These are phyloP conservation scores for Vairimorpha apis DNA, from an alignment of 371 early-diverging fungal species.

Conservation along the genomic window DNA sequence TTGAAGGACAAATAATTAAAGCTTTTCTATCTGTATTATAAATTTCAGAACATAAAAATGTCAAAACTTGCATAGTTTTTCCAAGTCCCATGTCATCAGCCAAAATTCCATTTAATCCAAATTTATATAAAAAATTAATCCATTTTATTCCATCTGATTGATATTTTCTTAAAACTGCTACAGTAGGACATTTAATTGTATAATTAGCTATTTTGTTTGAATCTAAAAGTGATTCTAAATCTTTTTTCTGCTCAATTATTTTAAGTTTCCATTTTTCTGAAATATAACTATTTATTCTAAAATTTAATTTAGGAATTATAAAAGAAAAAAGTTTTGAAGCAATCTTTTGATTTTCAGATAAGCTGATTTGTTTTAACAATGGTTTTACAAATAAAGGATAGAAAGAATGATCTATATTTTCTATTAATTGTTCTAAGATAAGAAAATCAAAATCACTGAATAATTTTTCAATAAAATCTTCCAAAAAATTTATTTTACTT, in stretches of 20 bases:
- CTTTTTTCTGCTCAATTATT: constrained; percentile 29
- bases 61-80: constrained; percentile 78
- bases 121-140: constrained; percentile 58
- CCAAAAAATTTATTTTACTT: constrained; percentile 24
- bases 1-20: constrained; percentile 89
- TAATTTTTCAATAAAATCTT: constrained; percentile 24
- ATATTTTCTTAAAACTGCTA: constrained; percentile 57
- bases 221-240: constrained; percentile 34
- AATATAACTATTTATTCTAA: constrained; percentile 29
- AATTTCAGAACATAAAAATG: constrained; percentile 48
- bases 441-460: constrained; percentile 32
- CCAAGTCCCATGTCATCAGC: constrained; percentile 79
- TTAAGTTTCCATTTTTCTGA: constrained; percentile 30
- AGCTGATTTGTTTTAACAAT: constrained; percentile 8
- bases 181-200: constrained; percentile 22
- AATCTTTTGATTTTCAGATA: not conserved
- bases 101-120: constrained; percentile 60
- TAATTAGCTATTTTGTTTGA: constrained; percentile 28
- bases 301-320: constrained; percentile 30
- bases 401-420: constrained; percentile 26
- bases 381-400: constrained; percentile 37
- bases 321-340: constrained; percentile 12
- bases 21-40: constrained; percentile 65
- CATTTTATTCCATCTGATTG: constrained; percentile 62
- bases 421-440: constrained; percentile 22